Percentiles rank a stretch among this genome's conserved stretches.
phyloP scores from a whole-genome alignment of 108 stramenopile genomes.

The Skeletonema tropicum region DNA sequence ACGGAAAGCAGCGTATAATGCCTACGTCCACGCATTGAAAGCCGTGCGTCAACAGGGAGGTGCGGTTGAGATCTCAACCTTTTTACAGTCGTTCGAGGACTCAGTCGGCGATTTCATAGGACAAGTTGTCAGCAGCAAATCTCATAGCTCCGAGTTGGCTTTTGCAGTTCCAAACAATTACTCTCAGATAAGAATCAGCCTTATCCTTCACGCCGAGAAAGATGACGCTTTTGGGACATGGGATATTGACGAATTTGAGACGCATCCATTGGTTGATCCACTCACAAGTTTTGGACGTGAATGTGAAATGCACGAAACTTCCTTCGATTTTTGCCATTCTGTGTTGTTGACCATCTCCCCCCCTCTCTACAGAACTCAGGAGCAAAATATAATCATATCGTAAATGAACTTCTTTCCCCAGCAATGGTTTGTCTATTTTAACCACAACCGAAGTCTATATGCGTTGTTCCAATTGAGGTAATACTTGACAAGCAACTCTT shows the following conservation, averaged over 20 bases:
- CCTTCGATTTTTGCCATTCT: background rate
- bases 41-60: slow-evolving; percentile 12
- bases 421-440: slow-evolving; percentile 28
- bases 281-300: slow-evolving; percentile 4
- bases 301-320: background rate
- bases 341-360: background rate
- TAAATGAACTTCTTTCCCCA: background rate
- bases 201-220: background rate
- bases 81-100: slow-evolving; percentile 9
- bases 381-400: background rate
- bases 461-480: slow-evolving; percentile 90
- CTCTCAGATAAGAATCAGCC: background rate
- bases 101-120: slow-evolving; percentile 16
- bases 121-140: background rate
- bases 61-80: slow-evolving; percentile 12
- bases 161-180: background rate
- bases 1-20: background rate
- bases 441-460: slow-evolving; percentile 85
- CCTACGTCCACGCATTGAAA: slow-evolving; percentile 6
- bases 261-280: background rate
- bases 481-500: slow-evolving; percentile 84
- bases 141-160: background rate
- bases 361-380: background rate
- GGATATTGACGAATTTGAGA: background rate
- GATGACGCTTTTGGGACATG: background rate